A percentile compares a stretch with the other conserved stretches of the same genome.
Conservation (phyloP, 2,329 filamentous ascomycete genomes). For the Fusarium sp. region DNA sequence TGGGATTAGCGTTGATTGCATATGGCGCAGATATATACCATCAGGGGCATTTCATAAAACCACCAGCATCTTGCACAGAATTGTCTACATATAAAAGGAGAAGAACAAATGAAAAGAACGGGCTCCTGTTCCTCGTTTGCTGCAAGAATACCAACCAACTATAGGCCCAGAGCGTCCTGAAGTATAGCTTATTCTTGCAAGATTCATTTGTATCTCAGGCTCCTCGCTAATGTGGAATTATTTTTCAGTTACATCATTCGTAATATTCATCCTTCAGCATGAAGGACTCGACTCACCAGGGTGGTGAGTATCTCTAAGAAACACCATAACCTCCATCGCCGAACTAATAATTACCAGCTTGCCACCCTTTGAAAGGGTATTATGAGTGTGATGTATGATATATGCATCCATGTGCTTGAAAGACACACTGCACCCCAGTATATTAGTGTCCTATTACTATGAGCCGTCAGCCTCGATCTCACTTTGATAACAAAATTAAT, state of each 20-base stretch:
- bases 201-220: background rate
- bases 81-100: background rate
- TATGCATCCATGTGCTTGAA: conserved; percentile 22
- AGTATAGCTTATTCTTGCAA: background rate
- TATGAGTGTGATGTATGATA: conserved; percentile 49
- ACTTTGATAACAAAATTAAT: conserved; percentile 39
- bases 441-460: conserved; percentile 24
- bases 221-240: background rate
- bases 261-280: conserved; percentile 39
- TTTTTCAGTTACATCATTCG: background rate
- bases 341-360: conserved; percentile 45
- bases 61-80: background rate
- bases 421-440: background rate
- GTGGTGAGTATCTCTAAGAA: conserved; percentile 42
- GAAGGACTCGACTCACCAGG: conserved; percentile 39
- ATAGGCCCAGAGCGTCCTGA: background rate
- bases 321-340: conserved; percentile 46
- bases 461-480: conserved; percentile 42
- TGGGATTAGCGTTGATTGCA: conserved; percentile 16
- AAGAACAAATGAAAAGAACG: background rate
- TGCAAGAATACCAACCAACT: background rate
- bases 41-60: background rate
- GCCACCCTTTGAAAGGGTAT: conserved; percentile 43
- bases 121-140: background rate
- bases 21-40: conserved; percentile 18